Conservation (phyloP, 2,329 filamentous ascomycete genomes). For the Cladosporium phlei region DNA sequence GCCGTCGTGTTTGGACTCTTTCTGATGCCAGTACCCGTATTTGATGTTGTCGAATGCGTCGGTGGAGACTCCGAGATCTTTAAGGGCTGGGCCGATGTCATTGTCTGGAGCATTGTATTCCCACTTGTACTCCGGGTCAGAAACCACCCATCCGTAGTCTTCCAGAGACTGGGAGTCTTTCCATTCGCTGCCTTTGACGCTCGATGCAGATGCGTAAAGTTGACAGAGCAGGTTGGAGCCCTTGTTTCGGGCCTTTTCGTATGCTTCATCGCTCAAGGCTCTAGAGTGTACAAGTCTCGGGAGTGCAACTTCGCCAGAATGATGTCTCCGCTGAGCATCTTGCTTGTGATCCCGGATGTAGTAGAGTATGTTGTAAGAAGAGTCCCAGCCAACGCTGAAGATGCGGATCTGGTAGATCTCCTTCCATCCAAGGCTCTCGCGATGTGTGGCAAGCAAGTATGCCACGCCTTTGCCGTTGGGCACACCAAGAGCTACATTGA, state of each 20-base stretch:
- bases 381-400: slow-evolving; percentile 7
- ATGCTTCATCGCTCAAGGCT: not conserved
- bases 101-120: not conserved
- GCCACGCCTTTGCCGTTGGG: slow-evolving; percentile 12
- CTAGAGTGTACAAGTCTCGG: too few species aligned
- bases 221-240: not conserved
- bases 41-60: not conserved
- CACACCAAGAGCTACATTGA: slow-evolving; percentile 2
- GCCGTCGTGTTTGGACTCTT: not conserved
- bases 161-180: not conserved
- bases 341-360: slow-evolving; percentile 10
- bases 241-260: not conserved
- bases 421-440: slow-evolving; percentile 9
- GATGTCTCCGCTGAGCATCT: not conserved
- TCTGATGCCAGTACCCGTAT: not conserved
- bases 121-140: too few species aligned
- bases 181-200: not conserved
- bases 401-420: slow-evolving; percentile 11
- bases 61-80: not conserved
- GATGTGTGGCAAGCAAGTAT: slow-evolving; percentile 11
- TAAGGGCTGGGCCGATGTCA: not conserved
- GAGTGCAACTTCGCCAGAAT: too few species aligned
- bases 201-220: not conserved
- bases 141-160: not conserved
- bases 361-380: slow-evolving; percentile 8